Evolutionary conservation across 805 yeast genomes (phyloP).

Genomic region (Kodamaea fukazawae): DNA sequence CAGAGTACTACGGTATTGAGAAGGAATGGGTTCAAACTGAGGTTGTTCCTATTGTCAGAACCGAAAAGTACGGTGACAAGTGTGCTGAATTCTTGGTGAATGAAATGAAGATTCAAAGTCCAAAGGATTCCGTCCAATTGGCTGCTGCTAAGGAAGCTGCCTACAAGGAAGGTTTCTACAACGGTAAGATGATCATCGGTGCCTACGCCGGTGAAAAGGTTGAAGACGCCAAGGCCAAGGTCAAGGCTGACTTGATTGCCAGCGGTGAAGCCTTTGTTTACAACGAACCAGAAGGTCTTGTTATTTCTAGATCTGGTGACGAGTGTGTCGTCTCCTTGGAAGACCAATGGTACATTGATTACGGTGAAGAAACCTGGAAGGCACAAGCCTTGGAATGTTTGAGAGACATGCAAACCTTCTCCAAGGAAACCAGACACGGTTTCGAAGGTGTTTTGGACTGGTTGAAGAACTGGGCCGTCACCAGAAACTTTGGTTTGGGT

Average conservation of each 20-base stretch:
- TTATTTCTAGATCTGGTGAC: constrained; percentile 94
- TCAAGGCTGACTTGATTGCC: constrained; percentile 75
- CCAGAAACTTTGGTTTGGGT: constrained; percentile 95
- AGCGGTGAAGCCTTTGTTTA: constrained; percentile 81
- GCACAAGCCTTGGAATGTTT: constrained; percentile 76
- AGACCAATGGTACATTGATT: constrained; percentile 97
- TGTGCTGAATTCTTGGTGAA: constrained; percentile 84
- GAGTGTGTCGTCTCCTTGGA: constrained; percentile 94
- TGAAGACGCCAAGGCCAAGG: constrained; percentile 85
- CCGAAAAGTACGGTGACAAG: constrained; percentile 83
- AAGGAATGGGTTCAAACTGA: constrained; percentile 82
- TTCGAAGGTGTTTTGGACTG: constrained; percentile 93
- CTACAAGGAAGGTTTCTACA: constrained; percentile 94
- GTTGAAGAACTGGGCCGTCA: constrained; percentile 98
- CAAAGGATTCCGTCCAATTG: constrained; percentile 83
- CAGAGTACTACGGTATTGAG: constrained; percentile 84
- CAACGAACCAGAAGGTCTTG: constrained; percentile 89
- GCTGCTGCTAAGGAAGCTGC: constrained; percentile 93
- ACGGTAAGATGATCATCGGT: constrained; percentile 79
- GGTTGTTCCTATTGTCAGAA: constrained; percentile 67
- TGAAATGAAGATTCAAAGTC: constrained; percentile 87
- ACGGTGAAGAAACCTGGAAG: constrained; percentile 94
- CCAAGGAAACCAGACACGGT: constrained; percentile 82
- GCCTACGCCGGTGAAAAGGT: constrained; percentile 85
- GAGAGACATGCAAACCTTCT: constrained; percentile 69